Percentiles rank a stretch among this genome's conserved stretches.
Evolutionary conservation across 306 rosid genomes (phyloP).

Genomic region (apple (Malus domestica)): DNA sequence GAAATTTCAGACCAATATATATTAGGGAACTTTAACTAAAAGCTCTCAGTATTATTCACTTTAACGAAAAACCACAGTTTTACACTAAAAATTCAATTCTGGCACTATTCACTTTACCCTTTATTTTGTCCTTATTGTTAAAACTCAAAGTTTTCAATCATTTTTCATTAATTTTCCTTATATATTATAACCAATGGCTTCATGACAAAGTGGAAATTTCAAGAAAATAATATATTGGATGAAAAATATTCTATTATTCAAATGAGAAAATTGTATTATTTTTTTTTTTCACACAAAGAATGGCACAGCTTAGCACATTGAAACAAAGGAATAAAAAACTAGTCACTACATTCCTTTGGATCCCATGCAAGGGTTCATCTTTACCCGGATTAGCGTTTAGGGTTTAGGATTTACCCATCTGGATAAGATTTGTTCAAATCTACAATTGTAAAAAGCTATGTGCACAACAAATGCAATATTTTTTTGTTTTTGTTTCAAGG

Average conservation of each 20-base stretch:
- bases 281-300: not conserved
- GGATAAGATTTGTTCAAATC: constrained; percentile 2
- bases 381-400: too few species aligned
- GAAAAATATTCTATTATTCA: not conserved
- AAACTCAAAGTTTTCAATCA: too few species aligned
- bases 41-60: too few species aligned
- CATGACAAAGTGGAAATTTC: not conserved
- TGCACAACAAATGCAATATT: constrained; percentile 17
- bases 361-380: constrained; percentile 8
- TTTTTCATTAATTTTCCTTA: too few species aligned
- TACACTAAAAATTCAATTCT: too few species aligned
- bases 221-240: not conserved
- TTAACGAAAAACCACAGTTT: too few species aligned
- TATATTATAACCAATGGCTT: too few species aligned
- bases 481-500: not conserved
- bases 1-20: not conserved
- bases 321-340: not conserved
- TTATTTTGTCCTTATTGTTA: too few species aligned
- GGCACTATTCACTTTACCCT: too few species aligned
- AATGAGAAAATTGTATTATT: not conserved
- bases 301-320: not conserved
- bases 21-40: too few species aligned
- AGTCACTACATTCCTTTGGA: not conserved
- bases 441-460: constrained; percentile 4
- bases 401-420: not conserved